Evolutionary conservation across 2,329 filamentous ascomycete genomes (phyloP).

Genomic region (Stemphylium vesicarium): DNA sequence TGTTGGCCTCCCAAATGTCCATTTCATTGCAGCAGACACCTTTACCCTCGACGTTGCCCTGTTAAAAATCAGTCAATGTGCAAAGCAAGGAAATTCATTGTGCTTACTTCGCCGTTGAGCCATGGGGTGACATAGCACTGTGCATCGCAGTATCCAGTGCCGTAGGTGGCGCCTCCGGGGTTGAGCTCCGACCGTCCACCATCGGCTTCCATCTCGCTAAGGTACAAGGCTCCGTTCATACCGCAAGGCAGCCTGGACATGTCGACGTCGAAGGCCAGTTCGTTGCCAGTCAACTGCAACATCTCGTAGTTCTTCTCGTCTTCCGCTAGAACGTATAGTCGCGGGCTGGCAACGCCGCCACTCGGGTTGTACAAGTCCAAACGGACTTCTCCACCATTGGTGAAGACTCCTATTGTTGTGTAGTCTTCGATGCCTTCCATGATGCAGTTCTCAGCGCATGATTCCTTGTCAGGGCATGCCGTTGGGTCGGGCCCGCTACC

Average conservation of each 20-base stretch:
- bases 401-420: slow-evolving; percentile 60
- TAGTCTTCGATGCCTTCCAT: slow-evolving; percentile 63
- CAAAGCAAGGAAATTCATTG: slow-evolving; percentile 13
- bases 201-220: slow-evolving; percentile 48
- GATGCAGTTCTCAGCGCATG: slow-evolving; percentile 63
- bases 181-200: slow-evolving; percentile 46
- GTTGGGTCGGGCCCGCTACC: slow-evolving; percentile 47
- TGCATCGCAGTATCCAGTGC: slow-evolving; percentile 63
- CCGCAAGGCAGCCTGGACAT: slow-evolving; percentile 53
- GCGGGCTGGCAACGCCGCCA: slow-evolving; percentile 53
- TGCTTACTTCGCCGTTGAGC: slow-evolving; percentile 47
- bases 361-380: slow-evolving; percentile 52
- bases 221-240: slow-evolving; percentile 51
- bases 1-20: slow-evolving; percentile 64
- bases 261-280: slow-evolving; percentile 77
- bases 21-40: slow-evolving; percentile 63
- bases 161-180: slow-evolving; percentile 63
- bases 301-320: slow-evolving; percentile 67
- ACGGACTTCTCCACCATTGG: slow-evolving; percentile 56
- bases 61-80: slow-evolving; percentile 46
- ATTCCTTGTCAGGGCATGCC: slow-evolving; percentile 56
- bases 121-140: slow-evolving; percentile 55
- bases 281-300: slow-evolving; percentile 69
- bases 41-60: slow-evolving; percentile 52
- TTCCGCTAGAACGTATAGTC: slow-evolving; percentile 68